phyloP scores from a whole-genome alignment of 352 stramenopile genomes.

The Pythium apleroticum region DNA sequence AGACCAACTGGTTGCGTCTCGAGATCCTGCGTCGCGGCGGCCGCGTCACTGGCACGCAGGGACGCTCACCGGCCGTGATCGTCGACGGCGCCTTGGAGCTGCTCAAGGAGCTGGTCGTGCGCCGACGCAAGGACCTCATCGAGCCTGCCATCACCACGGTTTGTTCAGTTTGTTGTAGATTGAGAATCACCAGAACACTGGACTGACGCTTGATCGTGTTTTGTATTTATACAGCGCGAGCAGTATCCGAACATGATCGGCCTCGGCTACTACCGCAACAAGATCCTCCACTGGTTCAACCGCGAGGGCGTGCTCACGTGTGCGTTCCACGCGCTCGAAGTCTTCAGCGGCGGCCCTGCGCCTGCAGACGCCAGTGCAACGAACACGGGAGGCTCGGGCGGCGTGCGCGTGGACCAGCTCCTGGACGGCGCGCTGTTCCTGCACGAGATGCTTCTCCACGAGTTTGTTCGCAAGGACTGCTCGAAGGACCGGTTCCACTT shows the following conservation, averaged over 20 bases:
- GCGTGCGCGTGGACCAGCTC: conserved; percentile 50
- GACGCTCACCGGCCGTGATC: conserved; percentile 59
- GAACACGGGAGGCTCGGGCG: not conserved
- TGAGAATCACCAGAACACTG: not conserved
- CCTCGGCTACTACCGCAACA: conserved; percentile 87
- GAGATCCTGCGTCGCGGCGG: conserved; percentile 73
- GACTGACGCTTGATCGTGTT: not conserved
- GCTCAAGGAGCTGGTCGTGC: conserved; percentile 67
- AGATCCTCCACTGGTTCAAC: conserved; percentile 87
- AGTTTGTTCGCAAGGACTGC: conserved; percentile 78
- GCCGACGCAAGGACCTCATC: conserved; percentile 70
- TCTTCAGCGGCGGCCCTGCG: conserved; percentile 22
- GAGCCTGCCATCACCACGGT: conserved; percentile 77
- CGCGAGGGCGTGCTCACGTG: conserved; percentile 74
- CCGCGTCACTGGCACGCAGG: conserved; percentile 69
- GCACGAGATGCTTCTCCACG: conserved; percentile 74
- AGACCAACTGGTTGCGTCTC: conserved; percentile 69
- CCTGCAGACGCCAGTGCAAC: not conserved
- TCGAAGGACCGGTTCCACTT: conserved; percentile 45
- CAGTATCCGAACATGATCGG: conserved; percentile 88
- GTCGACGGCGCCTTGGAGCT: conserved; percentile 68
- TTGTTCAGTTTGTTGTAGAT: conserved; percentile 6
- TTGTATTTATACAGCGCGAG: conserved; percentile 44
- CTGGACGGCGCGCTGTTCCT: conserved; percentile 68
- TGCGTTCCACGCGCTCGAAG: conserved; percentile 66